Conservation (phyloP, 2,329 filamentous ascomycete species). For the Aspergillus viridinutans region DNA sequence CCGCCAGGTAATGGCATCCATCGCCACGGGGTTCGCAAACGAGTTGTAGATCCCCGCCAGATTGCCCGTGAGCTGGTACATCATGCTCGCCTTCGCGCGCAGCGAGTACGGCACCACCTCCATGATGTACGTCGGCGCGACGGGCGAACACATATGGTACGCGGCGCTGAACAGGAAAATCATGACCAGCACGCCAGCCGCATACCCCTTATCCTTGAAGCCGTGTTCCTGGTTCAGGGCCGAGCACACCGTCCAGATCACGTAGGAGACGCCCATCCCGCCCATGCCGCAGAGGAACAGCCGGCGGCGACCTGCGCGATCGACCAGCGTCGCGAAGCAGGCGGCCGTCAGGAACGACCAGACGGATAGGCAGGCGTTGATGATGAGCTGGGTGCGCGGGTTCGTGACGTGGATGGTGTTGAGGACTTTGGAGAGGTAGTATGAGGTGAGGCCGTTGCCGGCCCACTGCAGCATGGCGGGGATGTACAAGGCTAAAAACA, state of each 20-base stretch:
- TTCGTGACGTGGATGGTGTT: conserved; percentile 35
- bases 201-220: conserved; percentile 4
- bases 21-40: conserved; percentile 8
- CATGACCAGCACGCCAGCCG: conserved; percentile 2
- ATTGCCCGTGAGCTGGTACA: conserved; percentile 11
- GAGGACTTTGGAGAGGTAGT: conserved; percentile 34
- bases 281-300: conserved; percentile 18
- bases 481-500: conserved; percentile 13
- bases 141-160: conserved; percentile 11
- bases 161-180: conserved; percentile 5
- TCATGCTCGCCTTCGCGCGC: conserved; percentile 12
- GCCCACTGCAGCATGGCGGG: conserved; percentile 1
- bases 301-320: conserved; percentile 19
- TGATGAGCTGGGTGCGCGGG: conserved; percentile 33
- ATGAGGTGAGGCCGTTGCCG: conserved; percentile 12
- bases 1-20: conserved; percentile 11
- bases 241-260: conserved; percentile 7
- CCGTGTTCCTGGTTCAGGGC: conserved; percentile 1
- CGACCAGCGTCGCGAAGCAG: conserved; percentile 17
- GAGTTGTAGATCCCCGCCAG: conserved; percentile 10
- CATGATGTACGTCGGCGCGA: conserved; percentile 15
- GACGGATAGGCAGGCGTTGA: conserved; percentile 33
- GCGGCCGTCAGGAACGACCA: conserved; percentile 20
- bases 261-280: conserved; percentile 21
- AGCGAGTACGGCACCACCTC: conserved; percentile 13